These are phyloP conservation scores for Tieghemostelium lacteum DNA, from an alignment of 78 protist genomes.

Conservation along the genomic window DNA sequence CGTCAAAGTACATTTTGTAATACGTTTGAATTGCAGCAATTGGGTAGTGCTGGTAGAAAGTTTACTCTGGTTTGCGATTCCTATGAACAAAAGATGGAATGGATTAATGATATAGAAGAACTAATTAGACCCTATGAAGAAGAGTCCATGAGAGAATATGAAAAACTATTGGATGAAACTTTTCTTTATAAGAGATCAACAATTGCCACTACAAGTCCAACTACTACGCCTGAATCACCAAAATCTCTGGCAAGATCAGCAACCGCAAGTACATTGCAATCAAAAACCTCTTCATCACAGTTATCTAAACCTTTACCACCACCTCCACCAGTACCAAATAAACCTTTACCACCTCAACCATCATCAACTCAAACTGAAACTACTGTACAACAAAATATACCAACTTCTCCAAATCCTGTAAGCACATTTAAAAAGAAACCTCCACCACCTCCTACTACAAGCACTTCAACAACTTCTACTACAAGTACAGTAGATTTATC, in stretches of 20 bases:
- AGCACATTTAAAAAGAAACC: no score
- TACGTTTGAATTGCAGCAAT: conserved; percentile 50
- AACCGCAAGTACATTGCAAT: conserved; percentile 17
- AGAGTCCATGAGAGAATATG: conserved; percentile 24
- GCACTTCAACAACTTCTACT: not conserved
- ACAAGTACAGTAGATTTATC: not conserved
- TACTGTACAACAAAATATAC: not conserved
- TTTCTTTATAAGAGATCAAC: conserved; percentile 20
- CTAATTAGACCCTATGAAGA: conserved; percentile 47
- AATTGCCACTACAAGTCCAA: conserved; percentile 36
- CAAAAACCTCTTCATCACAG: not conserved
- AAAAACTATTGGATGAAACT: conserved; percentile 34
- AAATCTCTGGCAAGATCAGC: conserved; percentile 37
- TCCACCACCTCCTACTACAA: not conserved
- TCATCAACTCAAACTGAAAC: not conserved
- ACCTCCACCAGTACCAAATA: conserved; percentile 49
- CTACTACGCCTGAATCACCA: conserved; percentile 26
- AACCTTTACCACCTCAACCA: not conserved
- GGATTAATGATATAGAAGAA: conserved; percentile 48
- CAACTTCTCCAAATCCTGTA: not conserved
- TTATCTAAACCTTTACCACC: conserved; percentile 78
- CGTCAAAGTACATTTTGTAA: conserved; percentile 9
- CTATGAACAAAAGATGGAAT: conserved; percentile 77
- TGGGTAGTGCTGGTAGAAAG: conserved; percentile 55
- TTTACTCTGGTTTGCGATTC: conserved; percentile 43